Percentiles rank a stretch among this genome's conserved stretches.
These are phyloP conservation scores for Zygoascus meyerae DNA, from an alignment of 1,139 yeast species.

Conservation along the genomic window DNA sequence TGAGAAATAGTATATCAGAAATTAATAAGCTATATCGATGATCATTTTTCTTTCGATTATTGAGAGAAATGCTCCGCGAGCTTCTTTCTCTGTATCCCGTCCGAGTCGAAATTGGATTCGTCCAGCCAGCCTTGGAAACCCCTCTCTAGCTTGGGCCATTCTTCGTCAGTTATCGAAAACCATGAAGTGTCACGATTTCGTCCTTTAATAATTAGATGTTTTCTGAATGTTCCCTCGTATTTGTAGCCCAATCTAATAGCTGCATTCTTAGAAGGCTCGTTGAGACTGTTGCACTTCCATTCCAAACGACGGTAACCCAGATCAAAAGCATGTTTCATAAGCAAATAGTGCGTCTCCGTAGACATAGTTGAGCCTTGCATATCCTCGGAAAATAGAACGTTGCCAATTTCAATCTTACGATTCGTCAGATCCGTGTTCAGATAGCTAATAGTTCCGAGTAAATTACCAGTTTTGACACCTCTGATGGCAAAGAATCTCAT, in stretches of 20 bases:
- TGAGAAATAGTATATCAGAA: too few relatives aligned
- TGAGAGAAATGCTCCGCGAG: neutral
- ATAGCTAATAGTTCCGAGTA: constrained; percentile 28
- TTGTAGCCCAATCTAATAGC: constrained; percentile 32
- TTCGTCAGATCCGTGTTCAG: constrained; percentile 25
- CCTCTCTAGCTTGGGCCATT: constrained; percentile 26
- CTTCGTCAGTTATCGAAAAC: constrained; percentile 31
- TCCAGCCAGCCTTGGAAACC: constrained; percentile 28
- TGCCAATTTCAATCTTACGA: constrained; percentile 31
- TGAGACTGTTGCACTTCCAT: constrained; percentile 33
- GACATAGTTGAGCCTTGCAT: constrained; percentile 29
- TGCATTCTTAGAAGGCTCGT: constrained; percentile 29
- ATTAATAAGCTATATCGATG: too few relatives aligned
- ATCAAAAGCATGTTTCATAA: constrained; percentile 27
- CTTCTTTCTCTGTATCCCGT: constrained; percentile 22
- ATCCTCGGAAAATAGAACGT: constrained; percentile 25
- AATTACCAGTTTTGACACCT: constrained; percentile 17
- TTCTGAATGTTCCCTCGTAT: constrained; percentile 31
- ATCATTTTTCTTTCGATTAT: too few relatives aligned
- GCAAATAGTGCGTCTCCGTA: constrained; percentile 31
- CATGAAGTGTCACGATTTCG: constrained; percentile 33
- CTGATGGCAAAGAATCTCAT: constrained; percentile 25
- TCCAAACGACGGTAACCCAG: constrained; percentile 32
- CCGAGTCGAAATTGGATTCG: constrained; percentile 28
- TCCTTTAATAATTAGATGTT: constrained; percentile 28